These are phyloP conservation scores for Neurospora cerealis DNA, from an alignment of 495 filamentous ascomycete genomes.

Conservation along the genomic window DNA sequence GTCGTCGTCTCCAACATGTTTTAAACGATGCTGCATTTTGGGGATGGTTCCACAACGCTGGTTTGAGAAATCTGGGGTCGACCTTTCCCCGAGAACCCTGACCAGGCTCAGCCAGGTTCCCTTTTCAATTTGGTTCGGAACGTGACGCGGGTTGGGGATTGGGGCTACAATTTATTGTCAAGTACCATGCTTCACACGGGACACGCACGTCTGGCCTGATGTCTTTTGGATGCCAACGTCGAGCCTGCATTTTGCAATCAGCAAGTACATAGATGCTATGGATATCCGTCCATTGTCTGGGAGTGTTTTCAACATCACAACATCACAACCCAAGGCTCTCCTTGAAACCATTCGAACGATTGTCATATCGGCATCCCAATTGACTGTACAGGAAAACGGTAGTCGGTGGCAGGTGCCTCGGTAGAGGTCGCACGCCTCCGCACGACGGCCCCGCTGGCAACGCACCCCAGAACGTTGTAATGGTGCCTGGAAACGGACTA, in stretches of 20 bases:
- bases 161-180: background rate
- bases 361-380: background rate
- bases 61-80: background rate
- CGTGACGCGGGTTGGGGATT: background rate
- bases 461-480: background rate
- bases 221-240: background rate
- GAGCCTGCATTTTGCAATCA: background rate
- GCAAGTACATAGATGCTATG: background rate
- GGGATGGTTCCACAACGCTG: background rate
- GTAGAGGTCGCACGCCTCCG: background rate
- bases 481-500: constrained; percentile 3
- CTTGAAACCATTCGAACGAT: background rate
- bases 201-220: background rate
- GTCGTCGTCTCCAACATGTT: background rate
- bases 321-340: background rate
- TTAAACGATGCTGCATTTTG: background rate
- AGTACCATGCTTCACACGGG: background rate
- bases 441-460: background rate
- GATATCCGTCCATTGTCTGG: background rate
- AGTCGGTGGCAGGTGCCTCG: constrained; percentile 2
- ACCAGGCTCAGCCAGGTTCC: background rate
- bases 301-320: background rate
- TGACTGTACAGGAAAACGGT: background rate
- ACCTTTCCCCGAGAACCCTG: background rate
- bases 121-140: background rate